Percentiles rank a stretch among this genome's conserved stretches.
Evolutionary conservation across 2,329 filamentous ascomycete species (phyloP).

Genomic region (Hypoxylon sp.): DNA sequence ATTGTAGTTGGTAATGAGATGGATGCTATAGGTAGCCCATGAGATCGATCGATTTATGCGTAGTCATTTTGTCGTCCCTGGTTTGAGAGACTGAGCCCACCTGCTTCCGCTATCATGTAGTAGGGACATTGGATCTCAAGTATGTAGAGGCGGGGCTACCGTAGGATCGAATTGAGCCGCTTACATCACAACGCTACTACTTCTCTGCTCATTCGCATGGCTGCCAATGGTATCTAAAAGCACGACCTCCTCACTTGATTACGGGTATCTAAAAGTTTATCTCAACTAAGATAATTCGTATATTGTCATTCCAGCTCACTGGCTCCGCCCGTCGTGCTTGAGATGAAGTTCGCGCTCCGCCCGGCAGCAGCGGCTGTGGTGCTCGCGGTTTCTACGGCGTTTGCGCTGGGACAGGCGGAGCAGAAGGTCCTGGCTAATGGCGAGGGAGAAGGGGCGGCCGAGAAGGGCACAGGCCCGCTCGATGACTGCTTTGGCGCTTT

Average conservation of each 20-base stretch:
- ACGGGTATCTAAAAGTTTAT: no score
- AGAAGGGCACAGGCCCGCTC: constrained; percentile 30
- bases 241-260: background rate
- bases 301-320: background rate
- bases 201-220: background rate
- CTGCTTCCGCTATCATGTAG: background rate
- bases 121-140: no score
- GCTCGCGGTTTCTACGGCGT: background rate
- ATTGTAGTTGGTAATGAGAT: background rate
- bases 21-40: background rate
- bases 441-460: background rate
- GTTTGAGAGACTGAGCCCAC: background rate
- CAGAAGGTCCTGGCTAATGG: constrained; percentile 10
- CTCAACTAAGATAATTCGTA: no score
- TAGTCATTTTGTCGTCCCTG: background rate
- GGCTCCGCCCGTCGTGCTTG: background rate
- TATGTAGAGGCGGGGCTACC: background rate
- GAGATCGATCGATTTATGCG: background rate
- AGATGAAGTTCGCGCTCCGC: constrained; percentile 10
- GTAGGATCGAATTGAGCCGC: background rate
- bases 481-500: constrained; percentile 33
- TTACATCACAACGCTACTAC: background rate
- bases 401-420: background rate
- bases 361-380: background rate
- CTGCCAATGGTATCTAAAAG: no score